These are phyloP conservation scores for Paramecium octaurelia DNA, from an alignment of 73 alveolate species.

Conservation along the genomic window DNA sequence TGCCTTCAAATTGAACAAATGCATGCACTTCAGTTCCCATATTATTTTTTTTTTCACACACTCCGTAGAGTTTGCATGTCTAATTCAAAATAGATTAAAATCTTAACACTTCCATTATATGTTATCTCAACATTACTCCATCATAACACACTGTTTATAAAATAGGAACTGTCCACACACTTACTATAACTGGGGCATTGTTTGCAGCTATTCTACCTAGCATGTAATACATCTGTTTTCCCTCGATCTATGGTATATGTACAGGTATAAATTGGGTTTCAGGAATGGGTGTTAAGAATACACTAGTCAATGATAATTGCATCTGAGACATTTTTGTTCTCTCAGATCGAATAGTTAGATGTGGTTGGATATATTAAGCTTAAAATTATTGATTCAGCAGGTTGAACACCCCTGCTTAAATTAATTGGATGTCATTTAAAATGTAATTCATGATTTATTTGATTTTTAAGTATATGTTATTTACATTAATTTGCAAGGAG, in stretches of 20 bases:
- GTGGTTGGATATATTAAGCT: not conserved
- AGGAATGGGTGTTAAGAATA: constrained; percentile 9
- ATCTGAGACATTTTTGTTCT: constrained; percentile 24
- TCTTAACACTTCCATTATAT: not conserved
- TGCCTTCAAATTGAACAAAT: not conserved
- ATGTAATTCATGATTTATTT: not conserved
- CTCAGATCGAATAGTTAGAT: not conserved
- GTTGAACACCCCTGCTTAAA: not conserved
- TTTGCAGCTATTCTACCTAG: constrained; percentile 3
- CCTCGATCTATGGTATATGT: not conserved
- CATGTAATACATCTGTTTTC: constrained; percentile 3
- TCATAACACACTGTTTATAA: constrained; percentile 42
- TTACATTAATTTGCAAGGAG: not conserved
- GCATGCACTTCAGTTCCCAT: constrained; percentile 41
- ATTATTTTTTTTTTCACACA: constrained; percentile 12
- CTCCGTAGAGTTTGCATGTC: not conserved
- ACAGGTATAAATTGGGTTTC: constrained; percentile 20
- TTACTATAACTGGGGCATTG: not conserved
- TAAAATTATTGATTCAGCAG: not conserved
- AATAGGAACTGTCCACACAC: constrained; percentile 47
- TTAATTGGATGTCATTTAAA: constrained; percentile 12
- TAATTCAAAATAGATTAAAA: not conserved
- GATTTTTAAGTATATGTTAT: not conserved
- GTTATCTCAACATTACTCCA: not conserved
- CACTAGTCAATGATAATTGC: constrained; percentile 1